Evolutionary conservation across 108 stramenopile genomes (phyloP).

Genomic region (Nitzschia putrida): DNA sequence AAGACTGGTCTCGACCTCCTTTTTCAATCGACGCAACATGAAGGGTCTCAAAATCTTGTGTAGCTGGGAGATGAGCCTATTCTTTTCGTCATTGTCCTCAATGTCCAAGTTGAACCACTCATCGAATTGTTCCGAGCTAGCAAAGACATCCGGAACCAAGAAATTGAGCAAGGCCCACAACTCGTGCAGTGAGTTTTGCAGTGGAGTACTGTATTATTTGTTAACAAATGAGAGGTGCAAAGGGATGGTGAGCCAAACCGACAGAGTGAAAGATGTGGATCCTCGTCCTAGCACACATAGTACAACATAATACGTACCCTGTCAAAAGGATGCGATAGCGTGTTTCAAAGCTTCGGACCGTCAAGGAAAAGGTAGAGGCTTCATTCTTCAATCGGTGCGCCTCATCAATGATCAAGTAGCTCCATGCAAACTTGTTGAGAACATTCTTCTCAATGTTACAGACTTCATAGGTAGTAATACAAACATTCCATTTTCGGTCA

Average conservation of each 20-base stretch:
- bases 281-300: not conserved
- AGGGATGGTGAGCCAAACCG: not conserved
- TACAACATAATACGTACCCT: slow-evolving; percentile 49
- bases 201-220: slow-evolving; percentile 84
- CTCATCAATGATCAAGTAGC: slow-evolving; percentile 96
- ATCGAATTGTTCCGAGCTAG: slow-evolving; percentile 91
- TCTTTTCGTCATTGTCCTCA: slow-evolving; percentile 86
- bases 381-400: slow-evolving; percentile 91
- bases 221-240: not conserved
- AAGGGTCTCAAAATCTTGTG: slow-evolving; percentile 98
- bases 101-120: slow-evolving; percentile 93
- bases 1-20: slow-evolving; percentile 85
- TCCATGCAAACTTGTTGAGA: slow-evolving; percentile 92
- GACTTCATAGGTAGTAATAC: slow-evolving; percentile 97
- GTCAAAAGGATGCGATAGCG: slow-evolving; percentile 93
- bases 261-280: not conserved
- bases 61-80: slow-evolving; percentile 91
- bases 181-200: slow-evolving; percentile 97
- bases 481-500: slow-evolving; percentile 87
- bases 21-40: slow-evolving; percentile 97
- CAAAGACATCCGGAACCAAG: slow-evolving; percentile 83
- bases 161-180: slow-evolving; percentile 86
- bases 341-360: slow-evolving; percentile 87
- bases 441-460: slow-evolving; percentile 87
- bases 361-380: slow-evolving; percentile 82